Evolutionary conservation across 257 asterid species (phyloP), one percentile per base, ranked within the genome.

Genomic region (Rehmannia glutinosa): DNA sequence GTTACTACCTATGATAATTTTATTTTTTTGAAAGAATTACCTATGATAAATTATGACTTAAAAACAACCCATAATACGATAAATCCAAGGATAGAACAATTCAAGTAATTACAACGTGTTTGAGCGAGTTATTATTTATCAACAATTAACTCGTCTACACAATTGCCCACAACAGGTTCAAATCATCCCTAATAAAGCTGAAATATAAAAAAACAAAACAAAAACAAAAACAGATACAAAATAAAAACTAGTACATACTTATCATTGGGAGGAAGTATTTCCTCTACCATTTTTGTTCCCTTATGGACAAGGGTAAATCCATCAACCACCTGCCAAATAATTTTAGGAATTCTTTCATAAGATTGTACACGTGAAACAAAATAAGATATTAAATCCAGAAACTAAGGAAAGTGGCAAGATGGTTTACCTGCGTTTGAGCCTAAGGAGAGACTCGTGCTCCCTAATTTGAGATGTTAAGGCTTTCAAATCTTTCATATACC

Each of bases 351-450:
- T 49, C 36, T 35, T 38, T 32, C 61, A 39, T 24, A 41, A 62
- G 53, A 28, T 47, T 15, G 45, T 41, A 33, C 43, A 42, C 43
- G 25, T 12, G 3, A 39, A 71, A 39, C 32, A 13, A 27, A 10
- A n/a, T 0, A 32, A 42, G 8, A 45, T 3, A 53, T n/a, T 2
- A 41, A 32, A 35, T 15, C 8, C 8, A 32, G n/a, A 11, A 56
- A 50, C 4, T 6, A 16, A 7, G 36, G 19, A 21, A 39, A 20
- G 4, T 4, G 25, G 23, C 50, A 51, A 4, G 15, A 20, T 13
- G 55, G 27, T 5, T 52, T 52, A 87, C 95, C 97, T 79, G 68
- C 94, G 81, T 71, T 87, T 90, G 75, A 87, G 87, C 73, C 87
- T 75, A 59, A 84, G 80, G 38, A 68, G 49, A 30, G 83, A 80